These are phyloP conservation scores for Diaporthe citri DNA, from an alignment of 2,329 filamentous ascomycete genomes.

Conservation along the genomic window DNA sequence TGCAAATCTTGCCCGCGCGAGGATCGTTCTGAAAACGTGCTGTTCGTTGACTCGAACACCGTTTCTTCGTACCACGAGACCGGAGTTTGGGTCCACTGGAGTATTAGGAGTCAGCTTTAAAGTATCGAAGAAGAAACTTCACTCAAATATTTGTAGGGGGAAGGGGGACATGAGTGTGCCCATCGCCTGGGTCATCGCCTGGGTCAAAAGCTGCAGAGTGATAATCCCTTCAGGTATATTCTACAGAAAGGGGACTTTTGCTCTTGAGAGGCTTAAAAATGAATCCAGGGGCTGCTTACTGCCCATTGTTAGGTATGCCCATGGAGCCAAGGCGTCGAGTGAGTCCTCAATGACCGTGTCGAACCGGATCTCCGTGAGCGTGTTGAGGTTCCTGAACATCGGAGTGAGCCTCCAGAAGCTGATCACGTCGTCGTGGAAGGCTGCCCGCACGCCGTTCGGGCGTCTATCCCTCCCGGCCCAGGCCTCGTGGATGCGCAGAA, in stretches of 20 bases:
- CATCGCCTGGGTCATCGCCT: no score
- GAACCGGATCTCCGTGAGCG: neutral
- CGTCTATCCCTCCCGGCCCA: neutral
- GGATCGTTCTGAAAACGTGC: neutral
- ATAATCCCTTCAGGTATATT: no score
- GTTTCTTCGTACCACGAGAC: neutral
- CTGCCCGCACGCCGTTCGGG: neutral
- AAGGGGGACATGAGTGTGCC: no score
- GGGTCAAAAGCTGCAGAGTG: no score
- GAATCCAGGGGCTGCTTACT: no score
- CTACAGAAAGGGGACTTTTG: no score
- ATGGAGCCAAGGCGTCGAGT: neutral
- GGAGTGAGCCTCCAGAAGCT: neutral
- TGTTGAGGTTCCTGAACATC: neutral
- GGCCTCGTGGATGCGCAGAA: neutral
- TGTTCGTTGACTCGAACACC: neutral
- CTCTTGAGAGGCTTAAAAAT: no score
- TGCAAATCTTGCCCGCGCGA: neutral
- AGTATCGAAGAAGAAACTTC: no score
- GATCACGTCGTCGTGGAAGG: neutral
- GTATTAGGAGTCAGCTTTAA: no score
- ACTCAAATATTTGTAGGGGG: no score
- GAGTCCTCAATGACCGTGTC: neutral
- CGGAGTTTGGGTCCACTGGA: no score
- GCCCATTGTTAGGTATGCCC: neutral